Conservation (phyloP, 768 basidiomycete genomes). For the Strobilomyces confusus region DNA sequence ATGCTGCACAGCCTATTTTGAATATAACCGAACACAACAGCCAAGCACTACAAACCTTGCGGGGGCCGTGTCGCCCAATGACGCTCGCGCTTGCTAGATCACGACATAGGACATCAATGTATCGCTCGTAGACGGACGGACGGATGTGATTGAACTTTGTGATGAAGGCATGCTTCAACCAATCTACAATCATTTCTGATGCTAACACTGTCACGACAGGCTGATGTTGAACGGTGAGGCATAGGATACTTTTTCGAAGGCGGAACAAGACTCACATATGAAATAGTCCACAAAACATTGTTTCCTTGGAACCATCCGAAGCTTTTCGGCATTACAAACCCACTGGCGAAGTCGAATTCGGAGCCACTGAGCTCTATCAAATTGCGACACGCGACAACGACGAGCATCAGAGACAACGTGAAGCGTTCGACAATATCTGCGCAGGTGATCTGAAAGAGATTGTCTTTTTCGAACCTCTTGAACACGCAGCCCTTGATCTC, state of each 20-base stretch:
- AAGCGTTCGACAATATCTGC: slow-evolving; percentile 99
- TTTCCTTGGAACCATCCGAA: slow-evolving; percentile 83
- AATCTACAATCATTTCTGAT: slow-evolving; percentile 94
- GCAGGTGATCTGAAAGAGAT: slow-evolving; percentile 96
- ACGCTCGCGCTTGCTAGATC: slow-evolving; percentile 82
- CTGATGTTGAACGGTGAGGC: slow-evolving; percentile 36
- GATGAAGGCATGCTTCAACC: slow-evolving; percentile 99
- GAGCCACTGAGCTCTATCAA: slow-evolving; percentile 91
- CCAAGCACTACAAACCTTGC: slow-evolving; percentile 50
- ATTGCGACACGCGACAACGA: slow-evolving; percentile 89
- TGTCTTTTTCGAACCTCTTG: slow-evolving; percentile 99
- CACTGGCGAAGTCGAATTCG: slow-evolving; percentile 72
- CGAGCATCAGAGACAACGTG: slow-evolving; percentile 85
- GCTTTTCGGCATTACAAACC: slow-evolving; percentile 73
- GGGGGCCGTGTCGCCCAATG: slow-evolving; percentile 58
- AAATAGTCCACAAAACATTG: slow-evolving; percentile 80
- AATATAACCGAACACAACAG: background rate
- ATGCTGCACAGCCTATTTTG: slow-evolving; percentile 45
- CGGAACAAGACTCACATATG: slow-evolving; percentile 61
- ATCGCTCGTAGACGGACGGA: slow-evolving; percentile 91
- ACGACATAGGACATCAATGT: slow-evolving; percentile 91
- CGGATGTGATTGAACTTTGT: slow-evolving; percentile 99
- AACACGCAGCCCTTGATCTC: slow-evolving; percentile 99
- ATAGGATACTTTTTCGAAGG: background rate
- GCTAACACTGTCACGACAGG: slow-evolving; percentile 88